Evolutionary conservation across 2,329 filamentous ascomycete genomes (phyloP).

Genomic region (Fusarium sarcochroum): DNA sequence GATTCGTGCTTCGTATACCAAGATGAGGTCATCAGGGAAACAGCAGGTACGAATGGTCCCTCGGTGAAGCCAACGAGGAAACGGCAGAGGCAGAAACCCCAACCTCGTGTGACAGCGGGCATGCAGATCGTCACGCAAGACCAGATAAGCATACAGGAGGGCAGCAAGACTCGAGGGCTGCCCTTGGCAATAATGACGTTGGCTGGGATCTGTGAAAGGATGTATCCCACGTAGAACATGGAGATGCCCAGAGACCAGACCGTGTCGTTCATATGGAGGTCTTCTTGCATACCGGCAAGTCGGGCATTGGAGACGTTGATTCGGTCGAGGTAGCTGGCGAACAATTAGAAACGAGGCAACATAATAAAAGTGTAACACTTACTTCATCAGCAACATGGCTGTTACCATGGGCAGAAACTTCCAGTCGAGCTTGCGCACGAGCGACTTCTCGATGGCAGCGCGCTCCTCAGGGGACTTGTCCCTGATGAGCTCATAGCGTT

Average conservation of each 20-base stretch:
- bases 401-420: constrained; percentile 48
- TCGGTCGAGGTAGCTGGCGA: constrained; percentile 62
- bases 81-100: constrained; percentile 51
- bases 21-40: constrained; percentile 60
- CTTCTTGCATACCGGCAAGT: constrained; percentile 55
- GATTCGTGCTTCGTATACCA: constrained; percentile 63
- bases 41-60: constrained; percentile 60
- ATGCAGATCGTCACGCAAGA: constrained; percentile 61
- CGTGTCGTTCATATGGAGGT: constrained; percentile 53
- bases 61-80: constrained; percentile 53
- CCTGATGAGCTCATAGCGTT: constrained; percentile 25
- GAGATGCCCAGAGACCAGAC: constrained; percentile 59
- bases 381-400: constrained; percentile 51
- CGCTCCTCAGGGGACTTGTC: constrained; percentile 16
- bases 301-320: constrained; percentile 64
- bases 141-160: constrained; percentile 58
- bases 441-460: constrained; percentile 45
- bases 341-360: not conserved
- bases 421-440: constrained; percentile 49
- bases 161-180: constrained; percentile 54
- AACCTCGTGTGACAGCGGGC: constrained; percentile 54
- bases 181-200: constrained; percentile 61
- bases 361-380: not conserved
- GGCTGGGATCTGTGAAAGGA: constrained; percentile 61
- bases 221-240: constrained; percentile 62